Evolutionary conservation across 2,329 filamentous ascomycete genomes (phyloP), one percentile per base, ranked within the genome.

Genomic region (Thielaviopsis punctulata): DNA sequence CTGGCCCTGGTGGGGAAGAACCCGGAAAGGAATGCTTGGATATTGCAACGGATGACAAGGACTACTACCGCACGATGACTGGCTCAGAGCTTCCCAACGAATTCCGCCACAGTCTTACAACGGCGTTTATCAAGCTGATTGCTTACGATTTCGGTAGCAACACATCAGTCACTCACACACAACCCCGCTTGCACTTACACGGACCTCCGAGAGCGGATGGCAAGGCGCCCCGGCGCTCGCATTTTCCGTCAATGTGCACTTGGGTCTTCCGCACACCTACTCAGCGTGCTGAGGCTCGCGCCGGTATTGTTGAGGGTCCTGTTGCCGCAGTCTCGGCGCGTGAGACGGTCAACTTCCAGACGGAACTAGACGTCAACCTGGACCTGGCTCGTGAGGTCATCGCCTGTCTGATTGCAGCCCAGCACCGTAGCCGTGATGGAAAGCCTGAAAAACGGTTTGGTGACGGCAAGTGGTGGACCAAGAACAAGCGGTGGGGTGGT

Each of bases 141-240:
- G 72, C 77, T 18, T 82, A 82, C 59, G 77, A 82, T 56, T 82
- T 81, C 62, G 75, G 77, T 49, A 82, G 79, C 62, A 81, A 74
- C 57, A 73, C 80, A 48, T 67, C 69, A 2, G 68, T 72, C 23
- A 67, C 78, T 15, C 72, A 77, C 41, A 66, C 69, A 22, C 79
- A 82, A 58, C 79, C 79, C 9, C 71, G 79, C 2, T 66, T 82
- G 19, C 71, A 79, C 45, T 62, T 82, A 49, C 67, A 65, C 48
- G 3, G 13, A 68, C 67, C n/a, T 62, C 64, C 2, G 58, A 60
- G 52, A 41, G 9, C 27, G 15, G 60, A 57, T 56, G 60, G 56
- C 57, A 58, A 48, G 12, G 56, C 55, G 9, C 62, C 63, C 9
- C 69, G 66, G 54, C 69, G 66, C 57, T 75, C 77, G 1, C 79